phyloP scores from a whole-genome alignment of 768 basidiomycete species.

The Amanita inopinata region DNA sequence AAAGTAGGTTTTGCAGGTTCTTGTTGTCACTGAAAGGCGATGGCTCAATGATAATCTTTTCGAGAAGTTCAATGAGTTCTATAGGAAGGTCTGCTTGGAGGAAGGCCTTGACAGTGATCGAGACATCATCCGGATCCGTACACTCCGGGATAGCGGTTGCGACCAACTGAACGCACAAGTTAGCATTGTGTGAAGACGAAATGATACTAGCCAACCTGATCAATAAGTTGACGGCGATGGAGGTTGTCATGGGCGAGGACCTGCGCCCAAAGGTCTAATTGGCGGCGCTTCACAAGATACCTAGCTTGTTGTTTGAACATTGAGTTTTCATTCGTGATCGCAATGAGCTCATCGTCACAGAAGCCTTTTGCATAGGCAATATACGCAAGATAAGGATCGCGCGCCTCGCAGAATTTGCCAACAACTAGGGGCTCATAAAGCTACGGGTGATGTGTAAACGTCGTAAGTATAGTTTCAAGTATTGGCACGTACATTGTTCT shows the following conservation, averaged over 20 bases:
- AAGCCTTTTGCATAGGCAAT: constrained; percentile 99
- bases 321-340: constrained; percentile 96
- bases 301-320: constrained; percentile 99
- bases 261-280: constrained; percentile 93
- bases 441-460: constrained; percentile 28
- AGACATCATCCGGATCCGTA: constrained; percentile 98
- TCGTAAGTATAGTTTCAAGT: not conserved
- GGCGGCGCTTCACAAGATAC: constrained; percentile 93
- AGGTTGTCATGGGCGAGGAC: constrained; percentile 85
- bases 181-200: constrained; percentile 1
- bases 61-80: constrained; percentile 92
- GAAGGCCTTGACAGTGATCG: constrained; percentile 97
- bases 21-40: constrained; percentile 98
- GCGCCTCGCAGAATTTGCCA: constrained; percentile 98
- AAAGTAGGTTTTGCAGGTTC: constrained; percentile 89
- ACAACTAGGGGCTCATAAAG: constrained; percentile 95
- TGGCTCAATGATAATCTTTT: constrained; percentile 97
- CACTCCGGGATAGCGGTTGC: constrained; percentile 94
- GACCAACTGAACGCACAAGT: constrained; percentile 47
- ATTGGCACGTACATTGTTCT: constrained; percentile 74
- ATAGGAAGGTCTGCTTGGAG: constrained; percentile 93
- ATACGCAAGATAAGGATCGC: constrained; percentile 97
- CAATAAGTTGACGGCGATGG: constrained; percentile 88
- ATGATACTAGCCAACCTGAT: constrained; percentile 51
- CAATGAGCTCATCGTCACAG: constrained; percentile 95